Percentiles rank a stretch among this genome's conserved stretches.
Evolutionary conservation across 345 rosid species (phyloP).

Genomic region (Brassica juncea): DNA sequence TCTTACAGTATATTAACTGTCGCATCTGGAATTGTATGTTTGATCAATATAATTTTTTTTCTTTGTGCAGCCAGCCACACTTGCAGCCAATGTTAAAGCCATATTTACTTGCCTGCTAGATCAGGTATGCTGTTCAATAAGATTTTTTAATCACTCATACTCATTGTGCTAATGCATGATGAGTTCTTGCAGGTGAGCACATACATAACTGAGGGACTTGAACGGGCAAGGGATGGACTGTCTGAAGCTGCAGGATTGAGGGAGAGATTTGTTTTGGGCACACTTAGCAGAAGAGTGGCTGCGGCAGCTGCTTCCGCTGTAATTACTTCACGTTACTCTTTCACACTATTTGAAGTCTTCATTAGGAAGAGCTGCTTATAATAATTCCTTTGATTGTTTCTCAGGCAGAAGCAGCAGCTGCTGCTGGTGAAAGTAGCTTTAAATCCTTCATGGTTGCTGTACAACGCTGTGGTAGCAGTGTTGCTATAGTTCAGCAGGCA

Average conservation of each 20-base stretch:
- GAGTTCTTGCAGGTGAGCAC: conserved; percentile 66
- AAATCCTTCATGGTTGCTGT: conserved; percentile 98
- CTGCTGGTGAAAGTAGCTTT: conserved; percentile 99
- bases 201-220: conserved; percentile 94
- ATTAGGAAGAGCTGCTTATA: conserved; percentile 23
- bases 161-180: conserved; percentile 29
- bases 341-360: conserved; percentile 15
- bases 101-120: conserved; percentile 88
- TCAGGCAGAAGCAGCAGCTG: conserved; percentile 99
- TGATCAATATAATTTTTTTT: conserved; percentile 16
- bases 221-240: conserved; percentile 89
- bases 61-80: conserved; percentile 70
- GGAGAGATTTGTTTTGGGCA: conserved; percentile 93
- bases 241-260: conserved; percentile 91
- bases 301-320: conserved; percentile 98
- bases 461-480: conserved; percentile 97
- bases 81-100: conserved; percentile 79
- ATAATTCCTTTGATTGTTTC: conserved; percentile 32
- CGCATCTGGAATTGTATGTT: conserved; percentile 15
- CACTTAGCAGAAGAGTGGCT: conserved; percentile 90
- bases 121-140: conserved; percentile 63
- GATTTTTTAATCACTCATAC: conserved; percentile 23
- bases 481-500: conserved; percentile 93
- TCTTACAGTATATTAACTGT: background rate
- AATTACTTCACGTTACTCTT: conserved; percentile 37